phyloP scores from a whole-genome alignment of 805 yeast genomes.

The Saccharomycopsis vini region DNA sequence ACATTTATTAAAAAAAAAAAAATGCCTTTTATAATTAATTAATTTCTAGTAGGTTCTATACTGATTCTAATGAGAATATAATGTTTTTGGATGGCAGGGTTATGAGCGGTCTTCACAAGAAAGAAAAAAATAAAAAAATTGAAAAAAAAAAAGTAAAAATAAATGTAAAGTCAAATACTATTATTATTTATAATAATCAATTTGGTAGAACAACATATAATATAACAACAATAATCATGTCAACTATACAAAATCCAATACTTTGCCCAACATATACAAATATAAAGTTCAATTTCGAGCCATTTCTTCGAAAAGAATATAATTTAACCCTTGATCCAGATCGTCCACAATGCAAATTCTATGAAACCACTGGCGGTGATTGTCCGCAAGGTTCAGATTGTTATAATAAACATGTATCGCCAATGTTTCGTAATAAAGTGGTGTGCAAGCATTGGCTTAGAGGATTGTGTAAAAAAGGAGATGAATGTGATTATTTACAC shows the following conservation, averaged over 20 bases:
- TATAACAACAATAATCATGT: background rate
- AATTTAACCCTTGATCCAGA: constrained; percentile 81
- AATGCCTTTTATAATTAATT: too few species aligned
- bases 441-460: constrained; percentile 98
- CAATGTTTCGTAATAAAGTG: constrained; percentile 59
- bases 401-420: constrained; percentile 75
- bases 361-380: constrained; percentile 47
- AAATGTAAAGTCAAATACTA: background rate
- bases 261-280: constrained; percentile 20
- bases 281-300: constrained; percentile 62
- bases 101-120: background rate
- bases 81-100: background rate
- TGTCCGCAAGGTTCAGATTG: constrained; percentile 86
- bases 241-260: constrained; percentile 21
- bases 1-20: too few species aligned
- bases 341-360: constrained; percentile 77
- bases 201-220: too few species aligned
- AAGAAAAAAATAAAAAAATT: too few species aligned
- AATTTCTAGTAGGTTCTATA: background rate
- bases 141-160: background rate
- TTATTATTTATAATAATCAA: too few species aligned
- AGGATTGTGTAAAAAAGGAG: constrained; percentile 94
- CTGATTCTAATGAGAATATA: background rate
- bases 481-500: constrained; percentile 91
- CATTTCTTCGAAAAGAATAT: constrained; percentile 70